Evolutionary conservation across 148 eudicot species (phyloP).

Genomic region (Cornus controversa): DNA sequence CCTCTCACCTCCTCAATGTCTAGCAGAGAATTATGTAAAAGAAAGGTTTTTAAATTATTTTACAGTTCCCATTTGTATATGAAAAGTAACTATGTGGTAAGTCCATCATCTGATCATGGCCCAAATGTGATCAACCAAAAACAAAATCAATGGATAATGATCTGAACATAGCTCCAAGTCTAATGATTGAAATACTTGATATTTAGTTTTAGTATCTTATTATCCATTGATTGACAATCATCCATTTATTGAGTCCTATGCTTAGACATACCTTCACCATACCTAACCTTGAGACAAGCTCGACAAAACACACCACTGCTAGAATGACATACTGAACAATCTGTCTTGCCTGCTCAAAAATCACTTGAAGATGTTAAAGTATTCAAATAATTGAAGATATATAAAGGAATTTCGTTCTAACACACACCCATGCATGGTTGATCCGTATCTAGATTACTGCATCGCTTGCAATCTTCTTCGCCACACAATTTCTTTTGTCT

Average conservation of each 20-base stretch:
- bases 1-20: conserved; percentile 48
- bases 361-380: background rate
- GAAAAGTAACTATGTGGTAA: background rate
- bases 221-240: background rate
- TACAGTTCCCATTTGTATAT: background rate
- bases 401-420: background rate
- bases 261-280: conserved; percentile 43
- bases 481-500: conserved; percentile 56
- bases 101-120: background rate
- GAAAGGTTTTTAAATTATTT: background rate
- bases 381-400: background rate
- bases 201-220: background rate
- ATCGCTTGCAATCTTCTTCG: conserved; percentile 47
- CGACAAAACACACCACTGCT: conserved; percentile 41
- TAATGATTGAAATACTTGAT: too few relatives aligned
- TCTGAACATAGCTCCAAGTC: background rate
- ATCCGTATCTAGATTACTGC: conserved; percentile 33
- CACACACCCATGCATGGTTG: conserved; percentile 49
- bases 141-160: background rate
- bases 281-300: conserved; percentile 49
- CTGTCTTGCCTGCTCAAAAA: conserved; percentile 40
- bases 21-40: background rate
- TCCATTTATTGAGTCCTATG: background rate
- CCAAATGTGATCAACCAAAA: background rate
- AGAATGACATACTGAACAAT: conserved; percentile 47